Base-by-base conservation (phyloP, 768 basidiomycete species). In the Cyclocybe cylindracea region DNA sequence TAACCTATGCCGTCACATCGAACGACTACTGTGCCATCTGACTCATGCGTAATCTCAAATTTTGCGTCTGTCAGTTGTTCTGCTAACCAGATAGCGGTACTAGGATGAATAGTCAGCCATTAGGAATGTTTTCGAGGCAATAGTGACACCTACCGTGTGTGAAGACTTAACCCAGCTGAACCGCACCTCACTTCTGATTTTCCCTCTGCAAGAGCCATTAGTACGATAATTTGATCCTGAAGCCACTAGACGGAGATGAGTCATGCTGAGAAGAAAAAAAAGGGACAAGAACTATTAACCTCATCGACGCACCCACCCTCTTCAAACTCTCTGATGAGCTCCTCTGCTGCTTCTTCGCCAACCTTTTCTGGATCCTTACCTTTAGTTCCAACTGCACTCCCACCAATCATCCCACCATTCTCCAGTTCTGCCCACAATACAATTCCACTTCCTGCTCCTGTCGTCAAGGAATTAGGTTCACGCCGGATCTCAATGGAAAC, bases 231-330 rank as follows among this genome's bases (percentile, higher is more conserved):
- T 61, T 91, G 89, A 65, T 92, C 90, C 74, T 89, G 75, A 13
- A 76, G 57, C 70, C 71, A 75, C 71, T 76, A 44, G 44, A 44
- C 9, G 35, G 2, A 10, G n/a, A n/a, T 6, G 39, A 19, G 48
- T 24, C 4, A 43, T 50, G 9, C 39, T 13, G 41, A 34, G 24
- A 16, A 10, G 7, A 16, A 34, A 51, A 10, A 42, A 36, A 33
- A 19, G 43, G 14, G 14, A 11, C 44, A 45, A 32, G 8, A 24
- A 14, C 11, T 24, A 54, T 64, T 31, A 19, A 81, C 84, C 77
- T 88, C 89, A 55, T 92, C 90, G 1, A 91, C 84, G 56, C 86
- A 88, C 29, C 87, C 88, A 5, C 77, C 86, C n/a, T 80, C 76
- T 10, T 75, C 64, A 50, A 91, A 59, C 42, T 83, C 87, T 51